These are phyloP conservation scores for Fraxinus floribunda DNA, from an alignment of 305 asterid genomes.

Conservation along the genomic window DNA sequence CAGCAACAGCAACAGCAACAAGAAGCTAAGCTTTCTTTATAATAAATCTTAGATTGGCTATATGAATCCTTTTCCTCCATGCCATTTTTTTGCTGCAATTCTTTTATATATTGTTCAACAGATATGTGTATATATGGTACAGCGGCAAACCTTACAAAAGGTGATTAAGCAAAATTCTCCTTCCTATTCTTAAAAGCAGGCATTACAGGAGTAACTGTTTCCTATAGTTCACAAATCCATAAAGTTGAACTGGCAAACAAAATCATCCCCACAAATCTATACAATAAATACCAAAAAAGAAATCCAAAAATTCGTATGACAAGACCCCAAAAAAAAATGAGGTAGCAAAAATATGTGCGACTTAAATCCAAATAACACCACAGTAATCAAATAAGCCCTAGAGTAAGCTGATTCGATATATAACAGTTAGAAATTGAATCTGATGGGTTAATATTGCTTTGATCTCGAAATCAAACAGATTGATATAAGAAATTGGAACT, in stretches of 20 bases:
- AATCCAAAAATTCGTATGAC: neutral
- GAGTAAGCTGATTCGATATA: neutral
- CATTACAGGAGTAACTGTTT: neutral
- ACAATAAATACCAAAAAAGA: neutral
- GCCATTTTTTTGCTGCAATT: neutral
- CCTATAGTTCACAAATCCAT: neutral
- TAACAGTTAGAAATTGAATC: neutral
- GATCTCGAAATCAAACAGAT: conserved; percentile 1
- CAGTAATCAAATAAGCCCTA: conserved; percentile 4
- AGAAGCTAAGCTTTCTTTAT: neutral
- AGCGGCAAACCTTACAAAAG: too few species aligned
- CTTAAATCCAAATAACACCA: neutral
- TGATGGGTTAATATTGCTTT: neutral
- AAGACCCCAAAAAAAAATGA: neutral
- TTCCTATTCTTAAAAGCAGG: neutral
- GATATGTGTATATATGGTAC: too few species aligned
- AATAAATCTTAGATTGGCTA: neutral
- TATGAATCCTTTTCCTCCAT: neutral
- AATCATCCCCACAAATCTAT: neutral
- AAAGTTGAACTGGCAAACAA: neutral
- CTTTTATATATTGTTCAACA: too few species aligned
- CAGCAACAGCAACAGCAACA: too few species aligned
- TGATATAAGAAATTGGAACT: neutral
- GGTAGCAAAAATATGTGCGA: neutral
- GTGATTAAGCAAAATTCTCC: neutral